Percentiles rank a stretch among this genome's conserved stretches.
Conservation (phyloP, 2,329 filamentous ascomycete genomes). For the Epichloe sp. region DNA sequence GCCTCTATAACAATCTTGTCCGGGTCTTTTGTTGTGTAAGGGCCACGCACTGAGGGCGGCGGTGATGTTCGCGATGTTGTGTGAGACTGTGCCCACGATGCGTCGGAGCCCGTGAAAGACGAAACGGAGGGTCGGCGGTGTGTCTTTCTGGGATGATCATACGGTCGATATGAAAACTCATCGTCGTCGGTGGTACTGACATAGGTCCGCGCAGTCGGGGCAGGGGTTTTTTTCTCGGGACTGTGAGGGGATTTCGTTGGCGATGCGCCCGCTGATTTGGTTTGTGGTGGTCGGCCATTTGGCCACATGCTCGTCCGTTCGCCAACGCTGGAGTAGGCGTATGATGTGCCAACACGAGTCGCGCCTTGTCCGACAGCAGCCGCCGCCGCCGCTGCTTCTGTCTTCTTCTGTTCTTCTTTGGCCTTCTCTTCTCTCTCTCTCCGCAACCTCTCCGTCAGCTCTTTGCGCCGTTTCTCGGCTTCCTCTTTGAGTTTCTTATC, state of each 20-base stretch:
- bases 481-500: slow-evolving; percentile 23
- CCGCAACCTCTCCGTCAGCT: slow-evolving; percentile 12
- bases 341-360: slow-evolving; percentile 36
- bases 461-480: slow-evolving; percentile 19
- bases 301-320: slow-evolving; percentile 61
- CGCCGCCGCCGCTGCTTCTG: slow-evolving; percentile 22
- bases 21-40: slow-evolving; percentile 80
- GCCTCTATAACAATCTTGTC: slow-evolving; percentile 93
- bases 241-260: slow-evolving; percentile 14
- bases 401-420: slow-evolving; percentile 29
- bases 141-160: slow-evolving; percentile 53
- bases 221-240: slow-evolving; percentile 28
- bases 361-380: slow-evolving; percentile 14
- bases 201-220: slow-evolving; percentile 44
- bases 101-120: slow-evolving; percentile 60
- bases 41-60: slow-evolving; percentile 61
- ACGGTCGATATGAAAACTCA: slow-evolving; percentile 62
- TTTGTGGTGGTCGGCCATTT: slow-evolving; percentile 31
- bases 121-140: slow-evolving; percentile 51
- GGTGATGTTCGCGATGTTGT: slow-evolving; percentile 76
- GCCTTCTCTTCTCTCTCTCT: slow-evolving; percentile 18
- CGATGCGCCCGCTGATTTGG: slow-evolving; percentile 17
- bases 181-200: slow-evolving; percentile 47
- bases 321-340: slow-evolving; percentile 51
- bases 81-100: slow-evolving; percentile 73